phyloP scores from a whole-genome alignment of 1,284 basidiomycete genomes.

The Trametes hirsuta region DNA sequence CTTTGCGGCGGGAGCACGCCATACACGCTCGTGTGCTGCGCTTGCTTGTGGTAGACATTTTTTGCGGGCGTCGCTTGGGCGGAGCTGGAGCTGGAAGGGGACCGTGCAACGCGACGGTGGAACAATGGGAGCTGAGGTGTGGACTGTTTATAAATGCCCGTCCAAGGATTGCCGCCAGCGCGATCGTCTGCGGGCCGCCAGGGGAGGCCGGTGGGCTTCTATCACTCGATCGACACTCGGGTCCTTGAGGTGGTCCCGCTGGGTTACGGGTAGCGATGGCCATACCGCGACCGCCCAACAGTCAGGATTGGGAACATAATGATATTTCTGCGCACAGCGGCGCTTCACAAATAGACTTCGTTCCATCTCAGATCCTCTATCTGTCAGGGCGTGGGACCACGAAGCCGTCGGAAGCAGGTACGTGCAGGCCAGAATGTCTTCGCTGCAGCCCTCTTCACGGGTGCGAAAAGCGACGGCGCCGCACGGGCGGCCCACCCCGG shows the following conservation, averaged over 20 bases:
- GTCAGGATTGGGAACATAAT: not conserved
- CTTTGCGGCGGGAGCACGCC: conserved; percentile 12
- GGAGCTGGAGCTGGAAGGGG: not conserved
- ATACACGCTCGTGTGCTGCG: conserved; percentile 2
- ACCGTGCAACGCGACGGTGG: not conserved
- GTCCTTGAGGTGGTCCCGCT: not conserved
- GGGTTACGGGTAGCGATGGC: not conserved
- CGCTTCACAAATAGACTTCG: not conserved
- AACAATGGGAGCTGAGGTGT: not conserved
- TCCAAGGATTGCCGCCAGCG: not conserved
- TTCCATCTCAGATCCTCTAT: not conserved
- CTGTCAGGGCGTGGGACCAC: not conserved
- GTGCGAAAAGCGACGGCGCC: no score
- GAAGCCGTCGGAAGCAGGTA: not conserved
- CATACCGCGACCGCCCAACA: not conserved
- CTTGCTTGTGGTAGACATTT: not conserved
- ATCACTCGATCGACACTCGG: conserved; percentile 9
- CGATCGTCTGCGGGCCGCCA: not conserved
- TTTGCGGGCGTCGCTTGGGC: not conserved
- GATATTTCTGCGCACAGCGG: not conserved
- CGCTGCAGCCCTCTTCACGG: no score
- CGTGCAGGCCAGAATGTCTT: not conserved
- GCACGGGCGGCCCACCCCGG: no score
- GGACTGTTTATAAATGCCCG: not conserved
- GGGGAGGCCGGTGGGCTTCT: conserved; percentile 6